Conservation (phyloP, 331 rosid species). For the Malus hybrid region DNA sequence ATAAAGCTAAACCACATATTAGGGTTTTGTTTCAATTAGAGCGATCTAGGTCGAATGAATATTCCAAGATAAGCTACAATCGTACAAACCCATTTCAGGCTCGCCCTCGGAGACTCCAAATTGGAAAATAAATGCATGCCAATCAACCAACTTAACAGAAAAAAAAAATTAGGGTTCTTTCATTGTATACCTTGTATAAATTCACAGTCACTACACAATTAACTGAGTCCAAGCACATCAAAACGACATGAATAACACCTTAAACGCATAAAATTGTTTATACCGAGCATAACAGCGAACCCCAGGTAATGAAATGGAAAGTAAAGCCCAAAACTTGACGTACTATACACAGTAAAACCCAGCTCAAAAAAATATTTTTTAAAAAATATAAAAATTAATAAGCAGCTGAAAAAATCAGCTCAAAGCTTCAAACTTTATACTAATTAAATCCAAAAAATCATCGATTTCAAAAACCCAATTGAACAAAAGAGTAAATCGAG, state of each 20-base stretch:
- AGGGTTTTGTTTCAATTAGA: slow-evolving; percentile 42
- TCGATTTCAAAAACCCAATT: slow-evolving; percentile 8
- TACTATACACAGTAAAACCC: slow-evolving; percentile 49
- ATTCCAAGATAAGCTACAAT: slow-evolving; percentile 8
- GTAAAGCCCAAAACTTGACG: slow-evolving; percentile 48
- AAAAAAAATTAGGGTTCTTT: slow-evolving; percentile 37
- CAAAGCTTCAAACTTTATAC: slow-evolving; percentile 1
- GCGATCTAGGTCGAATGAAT: not conserved
- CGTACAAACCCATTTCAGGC: slow-evolving; percentile 20
- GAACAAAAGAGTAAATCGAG: slow-evolving; percentile 11
- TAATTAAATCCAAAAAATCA: slow-evolving; percentile 33
- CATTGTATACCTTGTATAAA: slow-evolving; percentile 11
- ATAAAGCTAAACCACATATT: slow-evolving; percentile 18
- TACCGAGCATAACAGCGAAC: slow-evolving; percentile 13
- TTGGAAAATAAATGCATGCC: slow-evolving; percentile 12
- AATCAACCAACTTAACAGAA: slow-evolving; percentile 13
- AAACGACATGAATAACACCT: slow-evolving; percentile 14
- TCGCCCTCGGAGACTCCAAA: slow-evolving; percentile 5
- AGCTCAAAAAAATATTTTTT: slow-evolving; percentile 28
- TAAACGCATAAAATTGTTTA: slow-evolving; percentile 21
- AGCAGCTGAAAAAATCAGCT: slow-evolving; percentile 22
- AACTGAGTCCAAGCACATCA: slow-evolving; percentile 6
- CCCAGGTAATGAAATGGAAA: slow-evolving; percentile 23
- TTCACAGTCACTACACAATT: slow-evolving; percentile 22
- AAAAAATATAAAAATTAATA: slow-evolving; percentile 14